Evolutionary conservation across 208 protist species (phyloP), one percentile per base, ranked within the genome.

Genomic region (Acanthamoeba healyi): DNA sequence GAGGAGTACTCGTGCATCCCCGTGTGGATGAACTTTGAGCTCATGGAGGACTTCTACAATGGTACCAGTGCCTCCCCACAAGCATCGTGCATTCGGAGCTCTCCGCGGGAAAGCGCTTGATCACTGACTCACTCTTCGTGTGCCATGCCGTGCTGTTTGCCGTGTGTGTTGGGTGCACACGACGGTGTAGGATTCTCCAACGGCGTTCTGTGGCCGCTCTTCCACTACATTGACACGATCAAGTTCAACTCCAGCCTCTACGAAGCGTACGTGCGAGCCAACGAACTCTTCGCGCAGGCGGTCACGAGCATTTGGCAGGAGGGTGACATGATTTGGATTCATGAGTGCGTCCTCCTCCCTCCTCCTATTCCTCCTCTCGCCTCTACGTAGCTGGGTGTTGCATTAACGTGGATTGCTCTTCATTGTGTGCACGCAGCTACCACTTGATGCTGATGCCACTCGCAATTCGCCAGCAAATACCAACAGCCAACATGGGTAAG

Each of bases 381-480:
- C 3, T 42, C 38, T 14, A 14, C 49, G 7, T 44, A 44, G 24
- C 29, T 82, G 34, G 5, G 9, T 49, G 22, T 10, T 49, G 51
- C 74, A 19, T 26, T 40, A 2, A 54, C 32, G 24, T 5, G 38
- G 19, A 32, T n/a, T n/a, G n/a, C 32, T 49, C 36, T 34, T 7
- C 51, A 7, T 84, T 2, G 3, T 24, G 5, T 38, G 44, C 9
- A 17, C 19, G 7, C 49, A 90, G 82, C 72, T 98, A 98, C 61
- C 97, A 98, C 63, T 51, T 97, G 29, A 97, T 97, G 97, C 92
- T 98, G 58, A 58, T 98, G 32, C 97, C 97, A 46, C 34, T 84
- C 86, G 46, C 96, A 12, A 77, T 98, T 12, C 95, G 95, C 44
- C 67, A 96, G 72, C n/a, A 86, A 5, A 81, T 79, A 29, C 87